Base-by-base conservation (phyloP, 495 filamentous ascomycete genomes). In the Lophiotrema nucula region DNA sequence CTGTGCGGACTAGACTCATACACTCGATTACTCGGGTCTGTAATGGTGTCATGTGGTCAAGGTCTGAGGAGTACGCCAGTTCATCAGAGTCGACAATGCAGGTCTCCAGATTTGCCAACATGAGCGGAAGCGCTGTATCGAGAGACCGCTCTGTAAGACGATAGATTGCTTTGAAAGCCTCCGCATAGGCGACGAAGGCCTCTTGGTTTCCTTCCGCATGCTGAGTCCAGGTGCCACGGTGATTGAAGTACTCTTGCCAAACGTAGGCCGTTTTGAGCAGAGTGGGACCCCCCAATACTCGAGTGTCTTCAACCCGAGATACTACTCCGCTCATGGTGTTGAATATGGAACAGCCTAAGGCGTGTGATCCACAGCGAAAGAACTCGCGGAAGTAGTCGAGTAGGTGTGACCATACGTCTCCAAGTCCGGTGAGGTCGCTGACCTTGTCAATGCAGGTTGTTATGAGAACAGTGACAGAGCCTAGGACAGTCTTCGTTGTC, bases 31-130 rank as follows among this genome's bases (percentile, higher is more conserved):
- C 83, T 60, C 86, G 77, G 11, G 71, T 80, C 67, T 98, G 93
- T 6, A 98, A 70, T 8, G 83, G 79, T 1, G 91, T 96, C 56
- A 88, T 78, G 53, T 83, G 84, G 47, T 96, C 92, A n/a, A 90
- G 76, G 72, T 97, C 93, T 28, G 82, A 83, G 28, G 88, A 85
- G 66, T 96, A 96, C 15, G 81, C 74, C 1, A 86, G 81, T n/a
- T 81, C 81, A 22, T 88, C 84, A 3, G 90, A 93, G 67, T 73
- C 87, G 74, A 72, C 79, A 62, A 74, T 83, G 65, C 86, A 91
- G 72, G 71, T 72, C 67, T 71, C 73, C 23, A 88, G 67, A 54
- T 85, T 76, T 8, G 71, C 58, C 11, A 85, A 67, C 22, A 84
- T 73, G 24, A 63, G 74, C 18, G 78, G 75, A 13, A 90, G 79